Base-by-base conservation (phyloP, 108 stramenopile genomes). In the Craspedostauros australis region DNA sequence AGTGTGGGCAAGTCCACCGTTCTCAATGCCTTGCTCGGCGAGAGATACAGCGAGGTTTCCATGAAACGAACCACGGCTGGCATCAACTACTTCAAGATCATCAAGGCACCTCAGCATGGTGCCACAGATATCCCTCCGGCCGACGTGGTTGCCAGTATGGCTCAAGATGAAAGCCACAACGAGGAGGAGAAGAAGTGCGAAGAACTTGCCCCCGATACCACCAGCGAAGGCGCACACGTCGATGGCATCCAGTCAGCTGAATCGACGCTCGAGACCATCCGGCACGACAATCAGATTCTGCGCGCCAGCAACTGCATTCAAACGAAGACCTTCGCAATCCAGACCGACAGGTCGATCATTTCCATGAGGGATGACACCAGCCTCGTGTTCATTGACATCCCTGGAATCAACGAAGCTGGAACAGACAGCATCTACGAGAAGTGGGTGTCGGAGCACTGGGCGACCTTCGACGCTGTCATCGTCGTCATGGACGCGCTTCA, bases 251-350 rank as follows among this genome's bases (percentile, higher is more conserved):
- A 31, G 16, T 27, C 50, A 14, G 70, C 64, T 23, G 36, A 41
- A 4, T 25, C 15, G 1, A 63, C 22, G 37, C 66, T 62, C 29
- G 26, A 51, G n/a, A 50, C 62, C 34, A 68, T 46, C 25, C 36
- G 36, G 3, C 6, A 14, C 6, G 72, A 73, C 48, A 73, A 73
- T 40, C 5, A 23, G 27, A 24, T 12, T 3, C 39, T 73, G 14
- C 72, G 72, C 11, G 62, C 39, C 11, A 52, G 38, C 20, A 30
- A 33, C 11, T 28, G 19, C 14, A 40, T 73, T 32, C 18, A 52
- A 14, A 54, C 62, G 31, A 62, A 61, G 27, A 23, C 25, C 29
- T 73, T 73, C 50, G 66, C 62, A 28, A 63, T 73, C 43, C 24
- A 63, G 27, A 41, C 50, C 7, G 56, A 57, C 19, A 48, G 57